Evolutionary conservation across 192 early-diverging fungal species (phyloP).

Genomic region (Diversispora eburnea): DNA sequence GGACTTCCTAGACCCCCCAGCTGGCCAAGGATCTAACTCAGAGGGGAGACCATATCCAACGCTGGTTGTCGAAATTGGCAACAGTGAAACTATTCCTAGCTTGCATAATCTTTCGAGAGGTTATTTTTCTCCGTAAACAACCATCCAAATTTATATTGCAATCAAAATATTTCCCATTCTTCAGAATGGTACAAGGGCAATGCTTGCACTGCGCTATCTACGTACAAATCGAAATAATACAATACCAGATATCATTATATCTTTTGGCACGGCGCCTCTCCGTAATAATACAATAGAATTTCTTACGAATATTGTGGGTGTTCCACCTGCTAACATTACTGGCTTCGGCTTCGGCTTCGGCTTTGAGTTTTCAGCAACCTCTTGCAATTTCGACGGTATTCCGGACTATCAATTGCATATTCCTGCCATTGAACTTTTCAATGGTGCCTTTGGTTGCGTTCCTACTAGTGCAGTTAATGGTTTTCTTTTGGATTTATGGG

Average conservation of each 20-base stretch:
- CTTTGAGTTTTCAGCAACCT: not conserved
- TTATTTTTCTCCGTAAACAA: constrained; percentile 16
- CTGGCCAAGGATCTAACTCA: constrained; percentile 8
- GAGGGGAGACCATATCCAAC: constrained; percentile 9
- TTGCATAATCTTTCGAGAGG: constrained; percentile 5
- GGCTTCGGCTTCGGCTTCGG: constrained; percentile 1
- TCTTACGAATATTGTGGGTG: not conserved
- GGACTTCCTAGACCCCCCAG: constrained; percentile 6
- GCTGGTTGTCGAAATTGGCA: constrained; percentile 20
- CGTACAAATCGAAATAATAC: not conserved
- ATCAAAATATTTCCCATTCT: constrained; percentile 10
- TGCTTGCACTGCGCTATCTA: constrained; percentile 4
- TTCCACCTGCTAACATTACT: not conserved
- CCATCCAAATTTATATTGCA: not conserved
- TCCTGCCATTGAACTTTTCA: not conserved
- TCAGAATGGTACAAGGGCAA: not conserved
- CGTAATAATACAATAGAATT: not conserved
- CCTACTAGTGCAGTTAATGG: too few species aligned
- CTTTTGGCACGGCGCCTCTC: not conserved
- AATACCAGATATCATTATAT: not conserved
- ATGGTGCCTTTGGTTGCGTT: not conserved
- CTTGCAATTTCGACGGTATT: not conserved
- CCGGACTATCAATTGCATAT: not conserved
- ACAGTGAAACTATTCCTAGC: constrained; percentile 12
- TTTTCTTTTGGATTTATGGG: too few species aligned